Percentiles rank a stretch among this genome's conserved stretches.
Evolutionary conservation across 306 rosid genomes (phyloP).

Genomic region (Leucaena leucocephala): DNA sequence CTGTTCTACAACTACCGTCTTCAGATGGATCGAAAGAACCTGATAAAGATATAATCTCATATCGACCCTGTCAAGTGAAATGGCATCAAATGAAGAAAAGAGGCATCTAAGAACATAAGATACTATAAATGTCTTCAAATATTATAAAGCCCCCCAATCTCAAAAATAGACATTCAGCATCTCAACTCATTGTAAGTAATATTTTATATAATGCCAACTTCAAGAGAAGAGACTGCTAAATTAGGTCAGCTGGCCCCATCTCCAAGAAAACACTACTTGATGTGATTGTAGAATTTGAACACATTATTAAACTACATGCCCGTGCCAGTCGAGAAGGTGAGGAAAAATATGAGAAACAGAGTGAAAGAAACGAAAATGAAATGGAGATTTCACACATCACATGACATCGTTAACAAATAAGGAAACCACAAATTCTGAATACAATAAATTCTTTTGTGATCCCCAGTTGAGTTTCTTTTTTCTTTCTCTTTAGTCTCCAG

Average conservation of each 20-base stretch:
- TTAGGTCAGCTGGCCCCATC: slow-evolving; percentile 4
- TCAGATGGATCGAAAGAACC: slow-evolving; percentile 55
- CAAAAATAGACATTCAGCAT: slow-evolving; percentile 25
- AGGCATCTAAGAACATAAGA: not conserved
- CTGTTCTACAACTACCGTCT: slow-evolving; percentile 47
- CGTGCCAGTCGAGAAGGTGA: not conserved
- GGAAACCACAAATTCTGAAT: not conserved
- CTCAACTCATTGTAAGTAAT: not conserved
- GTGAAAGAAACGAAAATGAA: slow-evolving; percentile 11
- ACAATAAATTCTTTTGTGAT: not conserved
- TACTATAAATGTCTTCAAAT: not conserved
- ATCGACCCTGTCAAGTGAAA: slow-evolving; percentile 64
- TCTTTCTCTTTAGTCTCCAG: not conserved
- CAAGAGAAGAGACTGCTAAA: slow-evolving; percentile 1
- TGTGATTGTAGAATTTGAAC: not conserved
- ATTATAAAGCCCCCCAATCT: not conserved
- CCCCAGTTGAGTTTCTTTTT: not conserved
- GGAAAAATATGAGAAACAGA: not conserved
- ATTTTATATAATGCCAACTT: not conserved
- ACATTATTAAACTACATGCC: not conserved
- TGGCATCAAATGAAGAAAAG: slow-evolving; percentile 15
- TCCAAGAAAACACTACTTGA: not conserved
- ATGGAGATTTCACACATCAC: not conserved
- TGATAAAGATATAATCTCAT: slow-evolving; percentile 69
- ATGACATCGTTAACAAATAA: not conserved